Evolutionary conservation across 2,329 filamentous ascomycete species (phyloP).

Genomic region (Nothophaeocryptopus gaeumannii): DNA sequence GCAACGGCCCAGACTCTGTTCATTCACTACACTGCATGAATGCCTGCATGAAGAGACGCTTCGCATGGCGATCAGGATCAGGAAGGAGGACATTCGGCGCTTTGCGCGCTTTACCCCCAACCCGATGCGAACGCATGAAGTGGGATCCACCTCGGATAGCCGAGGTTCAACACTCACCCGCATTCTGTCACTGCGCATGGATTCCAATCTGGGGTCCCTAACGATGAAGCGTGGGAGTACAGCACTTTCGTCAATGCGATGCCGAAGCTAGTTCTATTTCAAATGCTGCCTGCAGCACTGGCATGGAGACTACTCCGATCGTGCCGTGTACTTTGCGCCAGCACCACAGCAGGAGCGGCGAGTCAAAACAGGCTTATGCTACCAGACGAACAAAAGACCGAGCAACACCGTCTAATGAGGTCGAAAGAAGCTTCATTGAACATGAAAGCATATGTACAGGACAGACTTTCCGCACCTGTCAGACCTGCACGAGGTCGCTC

Average conservation of each 20-base stretch:
- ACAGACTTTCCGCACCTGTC: background rate
- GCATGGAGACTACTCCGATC: no score
- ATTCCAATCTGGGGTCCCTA: background rate
- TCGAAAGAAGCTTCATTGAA: slow-evolving; percentile 7
- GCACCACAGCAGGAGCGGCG: no score
- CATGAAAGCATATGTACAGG: slow-evolving; percentile 1
- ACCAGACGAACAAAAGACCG: no score
- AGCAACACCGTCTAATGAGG: background rate
- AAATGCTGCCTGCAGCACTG: no score
- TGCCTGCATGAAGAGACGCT: background rate
- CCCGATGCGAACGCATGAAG: background rate
- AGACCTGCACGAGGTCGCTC: background rate
- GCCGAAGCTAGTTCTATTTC: no score
- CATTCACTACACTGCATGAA: background rate
- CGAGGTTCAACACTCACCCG: background rate
- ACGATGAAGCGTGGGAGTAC: slow-evolving; percentile 5
- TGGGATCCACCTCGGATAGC: slow-evolving; percentile 1
- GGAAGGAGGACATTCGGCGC: background rate
- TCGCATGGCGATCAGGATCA: slow-evolving; percentile 2
- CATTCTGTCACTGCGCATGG: no score
- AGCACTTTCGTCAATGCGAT: no score
- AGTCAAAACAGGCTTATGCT: no score
- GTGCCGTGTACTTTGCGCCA: no score
- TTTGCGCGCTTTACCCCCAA: slow-evolving; percentile 1
- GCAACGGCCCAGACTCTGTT: no score